Percentiles rank a stretch among this genome's conserved stretches.
Conservation (phyloP, 805 yeast species). For the Yamadazyma sp. region DNA sequence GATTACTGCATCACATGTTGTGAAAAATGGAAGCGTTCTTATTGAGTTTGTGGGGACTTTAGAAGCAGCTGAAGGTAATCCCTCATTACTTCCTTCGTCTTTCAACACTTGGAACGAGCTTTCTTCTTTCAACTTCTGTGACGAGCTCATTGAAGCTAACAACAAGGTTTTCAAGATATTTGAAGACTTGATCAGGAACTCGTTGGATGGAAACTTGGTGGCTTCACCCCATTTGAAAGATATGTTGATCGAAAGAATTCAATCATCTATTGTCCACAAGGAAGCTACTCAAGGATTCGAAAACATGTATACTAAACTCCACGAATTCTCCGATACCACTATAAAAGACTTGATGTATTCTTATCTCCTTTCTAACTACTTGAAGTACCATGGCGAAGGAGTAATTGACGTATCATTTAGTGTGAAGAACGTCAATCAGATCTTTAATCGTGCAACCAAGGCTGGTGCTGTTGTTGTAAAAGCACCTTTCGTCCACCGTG, state of each 20-base stretch:
- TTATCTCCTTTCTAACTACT: slow-evolving; percentile 19
- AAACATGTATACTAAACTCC: not conserved
- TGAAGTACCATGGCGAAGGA: slow-evolving; percentile 66
- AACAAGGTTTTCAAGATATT: slow-evolving; percentile 1
- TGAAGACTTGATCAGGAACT: slow-evolving; percentile 1
- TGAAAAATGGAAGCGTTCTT: slow-evolving; percentile 53
- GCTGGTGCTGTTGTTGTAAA: slow-evolving; percentile 50
- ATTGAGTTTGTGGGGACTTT: slow-evolving; percentile 49
- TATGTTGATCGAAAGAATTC: not conserved
- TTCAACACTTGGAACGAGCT: not conserved
- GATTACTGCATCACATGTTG: slow-evolving; percentile 56
- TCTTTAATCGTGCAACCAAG: slow-evolving; percentile 46
- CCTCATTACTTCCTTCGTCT: slow-evolving; percentile 7
- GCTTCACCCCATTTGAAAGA: not conserved
- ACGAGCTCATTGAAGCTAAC: slow-evolving; percentile 5
- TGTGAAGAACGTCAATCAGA: slow-evolving; percentile 51
- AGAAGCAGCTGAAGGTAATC: slow-evolving; percentile 19
- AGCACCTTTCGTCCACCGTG: slow-evolving; percentile 32
- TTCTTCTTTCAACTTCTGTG: slow-evolving; percentile 5
- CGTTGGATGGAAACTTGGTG: slow-evolving; percentile 2
- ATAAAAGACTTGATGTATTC: slow-evolving; percentile 10
- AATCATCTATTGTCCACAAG: slow-evolving; percentile 15
- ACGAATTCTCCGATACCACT: slow-evolving; percentile 1
- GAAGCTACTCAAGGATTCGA: slow-evolving; percentile 1
- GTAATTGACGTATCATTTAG: slow-evolving; percentile 73